A percentile compares a stretch with the other conserved stretches of the same genome.
phyloP scores from a whole-genome alignment of 352 stramenopile genomes.

The Thalassiosira ordinaria region DNA sequence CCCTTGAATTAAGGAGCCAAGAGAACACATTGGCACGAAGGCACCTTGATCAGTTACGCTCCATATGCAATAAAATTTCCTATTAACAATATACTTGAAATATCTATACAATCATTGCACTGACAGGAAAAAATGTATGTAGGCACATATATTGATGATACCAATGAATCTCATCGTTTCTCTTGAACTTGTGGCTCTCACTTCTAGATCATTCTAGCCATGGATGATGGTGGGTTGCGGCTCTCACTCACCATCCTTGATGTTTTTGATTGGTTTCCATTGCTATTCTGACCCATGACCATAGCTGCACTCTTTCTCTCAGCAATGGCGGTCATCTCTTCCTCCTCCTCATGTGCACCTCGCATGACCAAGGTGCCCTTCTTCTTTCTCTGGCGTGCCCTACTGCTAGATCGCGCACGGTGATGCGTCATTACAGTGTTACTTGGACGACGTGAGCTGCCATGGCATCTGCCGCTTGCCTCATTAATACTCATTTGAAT shows the following conservation, averaged over 20 bases:
- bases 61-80: no score
- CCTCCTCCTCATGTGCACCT: neutral
- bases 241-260: neutral
- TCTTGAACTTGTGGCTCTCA: no score
- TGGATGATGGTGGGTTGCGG: neutral
- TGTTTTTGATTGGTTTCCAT: neutral
- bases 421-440: neutral
- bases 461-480: neutral
- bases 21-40: no score
- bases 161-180: neutral
- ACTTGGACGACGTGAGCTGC: neutral
- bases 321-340: no score
- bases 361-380: conserved; percentile 4
- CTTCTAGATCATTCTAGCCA: no score
- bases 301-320: neutral
- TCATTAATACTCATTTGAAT: neutral
- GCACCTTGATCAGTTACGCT: no score
- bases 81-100: no score
- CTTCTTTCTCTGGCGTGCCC: conserved; percentile 3
- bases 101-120: no score
- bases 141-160: no score
- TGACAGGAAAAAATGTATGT: no score
- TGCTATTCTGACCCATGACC: neutral
- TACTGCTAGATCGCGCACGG: conserved; percentile 5
- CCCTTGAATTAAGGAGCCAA: no score